phyloP scores from a whole-genome alignment of 1,139 yeast genomes.

The Yamadazyma pseudoaaseri region DNA sequence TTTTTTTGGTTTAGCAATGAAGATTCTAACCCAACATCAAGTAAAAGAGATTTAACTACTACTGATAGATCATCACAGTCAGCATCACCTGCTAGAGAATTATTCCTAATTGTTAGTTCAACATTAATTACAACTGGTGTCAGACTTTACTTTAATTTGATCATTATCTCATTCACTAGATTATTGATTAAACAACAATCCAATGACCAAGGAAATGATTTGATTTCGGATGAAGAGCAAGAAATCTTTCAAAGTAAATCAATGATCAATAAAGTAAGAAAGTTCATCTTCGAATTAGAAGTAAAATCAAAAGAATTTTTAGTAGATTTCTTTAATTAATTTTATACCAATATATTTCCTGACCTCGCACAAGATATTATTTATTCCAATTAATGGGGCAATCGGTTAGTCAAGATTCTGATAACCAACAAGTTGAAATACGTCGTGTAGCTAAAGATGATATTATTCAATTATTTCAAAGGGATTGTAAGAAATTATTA shows the following conservation, averaged over 20 bases:
- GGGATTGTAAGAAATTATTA: conserved; percentile 19
- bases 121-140: conserved; percentile 52
- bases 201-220: conserved; percentile 15
- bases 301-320: conserved; percentile 30
- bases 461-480: conserved; percentile 20
- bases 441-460: conserved; percentile 15
- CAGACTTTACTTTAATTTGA: conserved; percentile 66
- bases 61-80: conserved; percentile 44
- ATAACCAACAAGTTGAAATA: too few species aligned
- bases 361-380: too few species aligned
- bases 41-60: conserved; percentile 1
- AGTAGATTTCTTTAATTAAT: conserved; percentile 20
- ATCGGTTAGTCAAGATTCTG: not conserved
- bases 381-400: too few species aligned
- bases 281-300: conserved; percentile 28
- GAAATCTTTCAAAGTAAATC: conserved; percentile 23
- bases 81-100: conserved; percentile 70
- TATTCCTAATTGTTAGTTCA: conserved; percentile 60
- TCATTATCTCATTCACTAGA: conserved; percentile 60
- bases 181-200: conserved; percentile 36
- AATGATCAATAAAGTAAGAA: conserved; percentile 21
- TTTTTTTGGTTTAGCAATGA: conserved; percentile 69
- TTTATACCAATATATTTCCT: too few species aligned
- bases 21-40: conserved; percentile 20
- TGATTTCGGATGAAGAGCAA: conserved; percentile 27